Evolutionary conservation across 2,329 filamentous ascomycete species (phyloP).

Genomic region (Aureobasidium subglaciale): DNA sequence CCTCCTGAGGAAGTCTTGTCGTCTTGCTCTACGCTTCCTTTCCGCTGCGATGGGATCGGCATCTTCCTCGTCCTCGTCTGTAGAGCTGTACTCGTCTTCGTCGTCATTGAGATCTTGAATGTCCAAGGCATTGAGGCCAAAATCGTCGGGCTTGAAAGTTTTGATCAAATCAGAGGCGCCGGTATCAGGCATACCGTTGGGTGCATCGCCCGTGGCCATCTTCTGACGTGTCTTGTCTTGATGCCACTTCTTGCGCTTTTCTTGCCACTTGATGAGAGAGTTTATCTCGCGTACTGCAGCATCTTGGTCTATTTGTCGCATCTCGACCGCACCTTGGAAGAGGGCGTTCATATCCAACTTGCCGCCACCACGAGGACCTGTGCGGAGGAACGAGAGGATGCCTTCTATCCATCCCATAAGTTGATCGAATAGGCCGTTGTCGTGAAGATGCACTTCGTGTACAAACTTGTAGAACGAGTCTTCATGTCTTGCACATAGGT

Average conservation of each 20-base stretch:
- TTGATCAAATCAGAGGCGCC: slow-evolving; percentile 46
- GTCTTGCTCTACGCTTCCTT: slow-evolving; percentile 66
- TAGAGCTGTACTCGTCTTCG: slow-evolving; percentile 58
- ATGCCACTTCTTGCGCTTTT: slow-evolving; percentile 95
- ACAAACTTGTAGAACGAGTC: slow-evolving; percentile 99
- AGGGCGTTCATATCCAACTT: slow-evolving; percentile 91
- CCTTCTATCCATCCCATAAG: slow-evolving; percentile 97
- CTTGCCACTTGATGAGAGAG: slow-evolving; percentile 83
- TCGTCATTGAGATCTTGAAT: slow-evolving; percentile 78
- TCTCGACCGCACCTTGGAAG: slow-evolving; percentile 70
- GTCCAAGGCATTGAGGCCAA: slow-evolving; percentile 82
- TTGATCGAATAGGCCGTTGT: slow-evolving; percentile 92
- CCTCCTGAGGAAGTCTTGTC: slow-evolving; percentile 62
- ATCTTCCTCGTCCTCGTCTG: slow-evolving; percentile 63
- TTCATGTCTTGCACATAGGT: slow-evolving; percentile 89
- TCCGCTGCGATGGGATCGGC: slow-evolving; percentile 86
- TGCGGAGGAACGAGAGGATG: slow-evolving; percentile 85
- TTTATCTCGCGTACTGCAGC: slow-evolving; percentile 76
- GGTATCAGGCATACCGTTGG: slow-evolving; percentile 18
- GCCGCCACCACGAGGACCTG: slow-evolving; percentile 69
- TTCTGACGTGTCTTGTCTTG: slow-evolving; percentile 96
- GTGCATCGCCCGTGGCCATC: slow-evolving; percentile 71
- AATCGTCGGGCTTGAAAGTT: slow-evolving; percentile 72
- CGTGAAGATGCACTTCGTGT: slow-evolving; percentile 93
- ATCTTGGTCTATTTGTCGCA: slow-evolving; percentile 60